Percentiles rank a stretch among this genome's conserved stretches.
phyloP scores from a whole-genome alignment of 2,329 filamentous ascomycete species.

The Albifimbria verrucaria region DNA sequence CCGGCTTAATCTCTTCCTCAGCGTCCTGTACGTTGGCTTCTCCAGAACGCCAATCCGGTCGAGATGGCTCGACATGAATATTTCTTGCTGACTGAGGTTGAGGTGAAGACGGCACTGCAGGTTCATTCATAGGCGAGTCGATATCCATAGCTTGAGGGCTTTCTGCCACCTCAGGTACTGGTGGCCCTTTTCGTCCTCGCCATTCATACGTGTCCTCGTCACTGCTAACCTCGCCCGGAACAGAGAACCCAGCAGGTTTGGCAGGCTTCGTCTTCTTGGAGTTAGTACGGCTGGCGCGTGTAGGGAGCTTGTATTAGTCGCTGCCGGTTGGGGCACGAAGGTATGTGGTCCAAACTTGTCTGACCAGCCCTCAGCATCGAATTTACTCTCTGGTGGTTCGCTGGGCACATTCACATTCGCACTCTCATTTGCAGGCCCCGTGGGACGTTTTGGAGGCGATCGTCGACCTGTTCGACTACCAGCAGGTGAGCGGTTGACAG shows the following conservation, averaged over 20 bases:
- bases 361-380: conserved; percentile 52
- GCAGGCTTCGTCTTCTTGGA: conserved; percentile 60
- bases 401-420: conserved; percentile 17
- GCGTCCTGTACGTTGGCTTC: conserved; percentile 27
- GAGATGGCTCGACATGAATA: conserved; percentile 56
- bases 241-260: conserved; percentile 45
- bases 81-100: conserved; percentile 38
- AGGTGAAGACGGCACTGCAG: conserved; percentile 13
- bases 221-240: conserved; percentile 46
- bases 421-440: conserved; percentile 14
- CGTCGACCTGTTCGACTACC: conserved; percentile 37
- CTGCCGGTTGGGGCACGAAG: conserved; percentile 45
- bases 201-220: conserved; percentile 36
- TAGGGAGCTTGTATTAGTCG: conserved; percentile 41
- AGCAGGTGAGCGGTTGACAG: conserved; percentile 32
- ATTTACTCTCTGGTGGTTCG: conserved; percentile 23
- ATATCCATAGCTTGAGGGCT: conserved; percentile 65
- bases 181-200: conserved; percentile 29
- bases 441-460: conserved; percentile 31
- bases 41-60: conserved; percentile 58
- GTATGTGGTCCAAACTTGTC: conserved; percentile 52
- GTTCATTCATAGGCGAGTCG: conserved; percentile 45
- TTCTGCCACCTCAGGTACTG: conserved; percentile 25
- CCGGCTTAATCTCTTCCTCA: conserved; percentile 17
- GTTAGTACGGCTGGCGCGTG: conserved; percentile 38